Percentiles rank a stretch among this genome's conserved stretches.
Conservation (phyloP, 2,329 filamentous ascomycete genomes). For the Calonectria crousiana region DNA sequence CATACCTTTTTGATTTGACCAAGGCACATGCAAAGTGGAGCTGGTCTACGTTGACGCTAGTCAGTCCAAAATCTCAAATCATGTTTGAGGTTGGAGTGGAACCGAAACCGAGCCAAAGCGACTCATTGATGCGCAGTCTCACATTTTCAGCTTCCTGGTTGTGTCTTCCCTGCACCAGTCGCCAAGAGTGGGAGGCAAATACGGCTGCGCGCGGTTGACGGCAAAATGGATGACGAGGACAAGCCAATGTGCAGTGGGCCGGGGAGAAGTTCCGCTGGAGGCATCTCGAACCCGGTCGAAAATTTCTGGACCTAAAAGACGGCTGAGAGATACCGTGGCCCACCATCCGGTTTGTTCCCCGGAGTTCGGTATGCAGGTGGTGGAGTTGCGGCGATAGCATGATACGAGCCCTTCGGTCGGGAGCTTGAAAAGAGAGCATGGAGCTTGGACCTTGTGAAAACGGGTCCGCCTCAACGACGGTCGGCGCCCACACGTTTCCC, state of each 20-base stretch:
- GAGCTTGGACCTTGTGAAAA: slow-evolving; percentile 38
- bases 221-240: slow-evolving; percentile 38
- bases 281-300: slow-evolving; percentile 23
- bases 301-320: not conserved
- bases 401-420: slow-evolving; percentile 23
- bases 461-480: slow-evolving; percentile 18
- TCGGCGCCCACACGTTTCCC: slow-evolving; percentile 2
- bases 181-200: not conserved
- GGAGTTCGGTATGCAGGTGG: slow-evolving; percentile 25
- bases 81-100: slow-evolving; percentile 6
- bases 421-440: slow-evolving; percentile 23
- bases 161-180: not conserved
- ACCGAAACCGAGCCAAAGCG: not conserved
- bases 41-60: slow-evolving; percentile 25
- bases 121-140: not conserved
- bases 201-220: not conserved
- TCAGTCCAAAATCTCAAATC: slow-evolving; percentile 19
- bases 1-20: slow-evolving; percentile 1
- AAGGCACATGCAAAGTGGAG: slow-evolving; percentile 23
- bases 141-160: not conserved
- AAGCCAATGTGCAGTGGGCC: slow-evolving; percentile 31
- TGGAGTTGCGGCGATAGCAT: slow-evolving; percentile 26
- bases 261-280: slow-evolving; percentile 29
- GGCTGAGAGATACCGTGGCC: slow-evolving; percentile 9
- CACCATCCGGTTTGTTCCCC: slow-evolving; percentile 31